These are phyloP conservation scores for Coemansia sp. DNA, from an alignment of 192 early-diverging fungal species.

Conservation along the genomic window DNA sequence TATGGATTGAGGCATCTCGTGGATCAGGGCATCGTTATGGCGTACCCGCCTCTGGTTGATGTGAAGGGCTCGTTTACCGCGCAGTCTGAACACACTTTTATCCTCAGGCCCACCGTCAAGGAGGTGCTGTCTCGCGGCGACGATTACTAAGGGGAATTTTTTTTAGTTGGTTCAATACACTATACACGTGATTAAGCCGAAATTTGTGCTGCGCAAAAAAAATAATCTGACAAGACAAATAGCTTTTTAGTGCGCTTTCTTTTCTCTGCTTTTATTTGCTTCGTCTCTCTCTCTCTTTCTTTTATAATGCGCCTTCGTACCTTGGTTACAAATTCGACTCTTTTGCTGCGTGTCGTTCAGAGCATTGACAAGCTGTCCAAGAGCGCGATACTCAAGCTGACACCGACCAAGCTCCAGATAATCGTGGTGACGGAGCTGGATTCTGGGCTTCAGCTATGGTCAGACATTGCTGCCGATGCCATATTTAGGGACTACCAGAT, in stretches of 20 bases:
- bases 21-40: slow-evolving; percentile 75
- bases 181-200: not conserved
- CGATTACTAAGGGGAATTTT: slow-evolving; percentile 58
- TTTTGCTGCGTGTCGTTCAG: slow-evolving; percentile 46
- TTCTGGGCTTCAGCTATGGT: slow-evolving; percentile 72
- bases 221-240: too few relatives aligned
- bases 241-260: too few relatives aligned
- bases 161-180: not conserved
- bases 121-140: slow-evolving; percentile 77
- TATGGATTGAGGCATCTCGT: slow-evolving; percentile 83
- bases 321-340: slow-evolving; percentile 29
- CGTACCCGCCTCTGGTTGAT: slow-evolving; percentile 89
- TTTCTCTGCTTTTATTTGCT: too few relatives aligned
- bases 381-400: slow-evolving; percentile 65
- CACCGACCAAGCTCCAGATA: slow-evolving; percentile 61
- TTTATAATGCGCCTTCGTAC: slow-evolving; percentile 35
- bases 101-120: slow-evolving; percentile 86
- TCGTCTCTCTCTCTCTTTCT: not conserved
- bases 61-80: slow-evolving; percentile 87
- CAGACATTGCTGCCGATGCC: slow-evolving; percentile 51
- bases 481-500: slow-evolving; percentile 72
- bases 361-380: slow-evolving; percentile 72
- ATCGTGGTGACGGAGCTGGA: slow-evolving; percentile 61
- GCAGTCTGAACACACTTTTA: slow-evolving; percentile 94
- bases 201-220: not conserved